Conservation (phyloP, 140 eudicot genomes). For the Erigeron philadelphicus region DNA sequence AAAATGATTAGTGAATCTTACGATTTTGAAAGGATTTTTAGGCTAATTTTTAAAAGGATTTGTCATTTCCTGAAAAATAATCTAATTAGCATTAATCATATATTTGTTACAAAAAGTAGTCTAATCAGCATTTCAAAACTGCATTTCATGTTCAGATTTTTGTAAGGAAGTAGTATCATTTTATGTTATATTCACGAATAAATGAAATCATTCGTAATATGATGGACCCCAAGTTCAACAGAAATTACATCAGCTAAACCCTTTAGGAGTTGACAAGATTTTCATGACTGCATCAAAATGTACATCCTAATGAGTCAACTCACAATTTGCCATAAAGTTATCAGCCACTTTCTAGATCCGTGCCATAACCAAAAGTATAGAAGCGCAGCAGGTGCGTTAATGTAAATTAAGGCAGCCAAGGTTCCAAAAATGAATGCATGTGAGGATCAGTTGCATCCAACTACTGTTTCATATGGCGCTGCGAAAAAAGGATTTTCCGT, state of each 20-base stretch:
- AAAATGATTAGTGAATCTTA: no score
- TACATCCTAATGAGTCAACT: constrained; percentile 16
- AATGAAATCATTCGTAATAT: not conserved
- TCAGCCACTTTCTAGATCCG: constrained; percentile 3
- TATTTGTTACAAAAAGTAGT: no score
- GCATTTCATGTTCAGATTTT: no score
- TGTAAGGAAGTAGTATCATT: no score
- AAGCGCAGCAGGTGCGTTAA: not conserved
- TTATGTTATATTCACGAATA: not conserved
- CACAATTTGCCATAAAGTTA: constrained; percentile 13
- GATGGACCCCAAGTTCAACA: constrained; percentile 5
- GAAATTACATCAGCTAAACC: constrained; percentile 3
- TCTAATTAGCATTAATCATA: no score
- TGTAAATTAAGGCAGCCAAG: not conserved
- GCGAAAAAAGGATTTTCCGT: not conserved
- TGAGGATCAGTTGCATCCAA: not conserved
- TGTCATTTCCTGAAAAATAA: no score
- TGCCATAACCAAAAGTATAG: constrained; percentile 11
- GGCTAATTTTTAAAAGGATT: no score
- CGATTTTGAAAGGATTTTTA: no score
- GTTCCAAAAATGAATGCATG: constrained; percentile 11
- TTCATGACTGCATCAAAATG: not conserved
- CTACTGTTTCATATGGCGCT: constrained; percentile 13
- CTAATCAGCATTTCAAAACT: no score
- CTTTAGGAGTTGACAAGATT: not conserved